Evolutionary conservation across 1,139 yeast species (phyloP).

Genomic region (Pichia norvegensis): DNA sequence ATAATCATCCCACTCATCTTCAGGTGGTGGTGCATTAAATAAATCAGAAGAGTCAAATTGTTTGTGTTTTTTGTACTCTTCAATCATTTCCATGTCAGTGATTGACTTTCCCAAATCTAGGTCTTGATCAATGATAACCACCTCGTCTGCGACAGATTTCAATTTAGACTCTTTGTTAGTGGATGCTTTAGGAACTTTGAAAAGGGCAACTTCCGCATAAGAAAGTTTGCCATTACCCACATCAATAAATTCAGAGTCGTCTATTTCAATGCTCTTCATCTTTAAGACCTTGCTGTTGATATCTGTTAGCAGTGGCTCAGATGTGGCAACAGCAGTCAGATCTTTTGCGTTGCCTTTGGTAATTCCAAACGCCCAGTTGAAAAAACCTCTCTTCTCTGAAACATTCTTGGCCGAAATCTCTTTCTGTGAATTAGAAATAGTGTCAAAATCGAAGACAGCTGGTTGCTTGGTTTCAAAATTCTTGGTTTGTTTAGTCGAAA

Average conservation of each 20-base stretch:
- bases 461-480: not conserved
- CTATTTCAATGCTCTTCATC: conserved; percentile 16
- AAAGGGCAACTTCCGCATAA: conserved; percentile 45
- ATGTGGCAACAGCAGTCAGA: too few relatives aligned
- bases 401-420: not conserved
- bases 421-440: not conserved
- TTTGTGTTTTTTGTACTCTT: not conserved
- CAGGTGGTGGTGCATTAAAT: conserved; percentile 1
- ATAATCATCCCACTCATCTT: conserved; percentile 10
- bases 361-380: not conserved
- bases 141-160: not conserved
- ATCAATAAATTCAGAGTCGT: conserved; percentile 36
- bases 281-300: conserved; percentile 14
- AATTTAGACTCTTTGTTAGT: not conserved
- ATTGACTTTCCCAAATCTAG: not conserved
- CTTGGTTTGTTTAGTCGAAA: not conserved
- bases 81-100: not conserved
- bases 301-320: not conserved
- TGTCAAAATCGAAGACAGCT: not conserved
- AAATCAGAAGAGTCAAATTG: not conserved
- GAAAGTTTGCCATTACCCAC: conserved; percentile 39
- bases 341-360: not conserved
- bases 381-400: not conserved
- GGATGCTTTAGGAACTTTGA: conserved; percentile 14
- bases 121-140: not conserved